Base-by-base conservation (phyloP, 148 eudicot genomes). In the Fagopyrum tataricum region DNA sequence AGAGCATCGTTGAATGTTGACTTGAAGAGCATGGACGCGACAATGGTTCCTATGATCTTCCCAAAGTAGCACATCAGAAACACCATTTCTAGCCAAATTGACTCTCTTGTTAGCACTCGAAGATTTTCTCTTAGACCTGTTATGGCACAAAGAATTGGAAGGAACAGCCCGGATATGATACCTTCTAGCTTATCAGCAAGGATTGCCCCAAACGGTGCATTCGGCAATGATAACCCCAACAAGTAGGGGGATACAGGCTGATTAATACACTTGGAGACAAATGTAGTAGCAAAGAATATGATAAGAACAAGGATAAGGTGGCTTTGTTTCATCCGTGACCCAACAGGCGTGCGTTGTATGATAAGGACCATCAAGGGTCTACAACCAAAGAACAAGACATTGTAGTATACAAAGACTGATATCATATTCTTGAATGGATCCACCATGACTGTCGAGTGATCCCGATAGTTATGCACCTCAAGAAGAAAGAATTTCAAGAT, bases 201-300 rank as follows among this genome's bases (percentile, higher is more conserved):
- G 20, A 78, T 75, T 1, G 81, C 66, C 7, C 86, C 86, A 20
- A 83, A 73, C 4, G 83, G 86, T 2, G 83, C 83, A 31, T 83
- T 75, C 1, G 86, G 86, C 44, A 83, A 18, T 6, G 81, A 80
- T 1, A 83, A 17, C 12, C 86, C 86, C 20, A 83, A 78, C 20
- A 83, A 67, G 72, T 80, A 83, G 4, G 86, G 70, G 1, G 77
- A 74, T 7, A 83, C 72, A 12, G 70, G 74, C 18, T 80, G 81
- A 3, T 81, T 81, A 4, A 73, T 74, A 71, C 62, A 41, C 59
- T 80, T 79, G 13, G 81, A 77, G 74, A 75, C 74, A 20, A 78
- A 26, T 78, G 74, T 78, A 8, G 76, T 67, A 0, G 81, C 17
- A 47, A 83, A 67, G 1, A 83, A 39, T 24, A 83, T 73, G 14